phyloP scores from a whole-genome alignment of 139 green algal genomes.

The Closterium sp. region DNA sequence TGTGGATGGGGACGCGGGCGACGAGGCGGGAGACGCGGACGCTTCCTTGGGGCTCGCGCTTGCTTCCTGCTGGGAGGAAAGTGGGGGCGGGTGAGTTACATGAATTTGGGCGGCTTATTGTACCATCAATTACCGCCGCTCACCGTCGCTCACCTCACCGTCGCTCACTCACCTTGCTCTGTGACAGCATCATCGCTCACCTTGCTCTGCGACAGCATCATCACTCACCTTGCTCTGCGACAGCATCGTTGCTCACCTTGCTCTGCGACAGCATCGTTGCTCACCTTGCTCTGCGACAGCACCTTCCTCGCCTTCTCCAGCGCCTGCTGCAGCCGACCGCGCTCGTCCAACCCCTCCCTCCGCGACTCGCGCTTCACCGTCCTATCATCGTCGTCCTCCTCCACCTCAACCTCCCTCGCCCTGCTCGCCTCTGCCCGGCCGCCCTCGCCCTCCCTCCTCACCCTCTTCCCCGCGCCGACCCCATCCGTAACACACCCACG shows the following conservation, averaged over 20 bases:
- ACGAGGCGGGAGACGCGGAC: neutral
- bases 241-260: neutral
- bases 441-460: no score
- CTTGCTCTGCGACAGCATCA: no score
- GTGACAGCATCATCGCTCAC: neutral
- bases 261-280: neutral
- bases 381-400: no score
- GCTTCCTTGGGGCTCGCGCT: neutral
- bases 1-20: neutral
- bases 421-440: no score
- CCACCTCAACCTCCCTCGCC: no score
- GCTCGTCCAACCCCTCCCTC: neutral
- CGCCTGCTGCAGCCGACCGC: neutral
- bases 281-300: neutral
- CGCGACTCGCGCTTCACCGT: neutral
- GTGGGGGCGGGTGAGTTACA: neutral
- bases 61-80: neutral
- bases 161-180: no score
- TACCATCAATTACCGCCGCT: neutral
- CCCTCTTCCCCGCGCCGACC: no score
- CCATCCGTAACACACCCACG: no score
- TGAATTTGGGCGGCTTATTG: neutral
- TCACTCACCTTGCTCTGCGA: no score
- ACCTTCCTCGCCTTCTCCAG: neutral
- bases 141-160: no score